A percentile compares a stretch with the other conserved stretches of the same genome.
Conservation (phyloP, 768 basidiomycete species). For the Psilocybe azurescens region DNA sequence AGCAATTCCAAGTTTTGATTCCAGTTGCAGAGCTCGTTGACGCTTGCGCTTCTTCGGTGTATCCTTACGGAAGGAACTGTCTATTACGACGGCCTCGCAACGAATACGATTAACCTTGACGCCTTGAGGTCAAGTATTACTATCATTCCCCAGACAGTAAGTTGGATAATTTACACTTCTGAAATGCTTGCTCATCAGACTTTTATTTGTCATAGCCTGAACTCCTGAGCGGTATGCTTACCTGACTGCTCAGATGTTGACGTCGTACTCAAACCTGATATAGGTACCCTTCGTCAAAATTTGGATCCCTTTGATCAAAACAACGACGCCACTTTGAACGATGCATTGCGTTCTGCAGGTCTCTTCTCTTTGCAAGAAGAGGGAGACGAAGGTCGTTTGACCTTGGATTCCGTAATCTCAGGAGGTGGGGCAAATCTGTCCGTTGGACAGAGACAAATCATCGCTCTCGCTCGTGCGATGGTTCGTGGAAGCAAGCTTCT, state of each 20-base stretch:
- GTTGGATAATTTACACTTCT: slow-evolving; percentile 29
- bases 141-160: slow-evolving; percentile 60
- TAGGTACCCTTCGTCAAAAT: slow-evolving; percentile 65
- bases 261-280: slow-evolving; percentile 31
- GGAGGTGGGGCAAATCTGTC: slow-evolving; percentile 75
- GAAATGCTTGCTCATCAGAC: slow-evolving; percentile 38
- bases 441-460: slow-evolving; percentile 77
- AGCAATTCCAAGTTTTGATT: not conserved
- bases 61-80: slow-evolving; percentile 65
- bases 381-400: slow-evolving; percentile 53
- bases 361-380: slow-evolving; percentile 43
- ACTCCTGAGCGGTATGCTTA: slow-evolving; percentile 51
- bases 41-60: slow-evolving; percentile 61
- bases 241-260: not conserved
- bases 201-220: slow-evolving; percentile 35
- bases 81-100: slow-evolving; percentile 60
- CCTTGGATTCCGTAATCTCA: slow-evolving; percentile 48
- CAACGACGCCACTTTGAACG: slow-evolving; percentile 51
- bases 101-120: slow-evolving; percentile 57
- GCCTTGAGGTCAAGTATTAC: slow-evolving; percentile 62
- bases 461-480: slow-evolving; percentile 69
- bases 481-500: slow-evolving; percentile 62
- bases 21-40: slow-evolving; percentile 53
- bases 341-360: slow-evolving; percentile 45
- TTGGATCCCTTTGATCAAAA: slow-evolving; percentile 68